phyloP scores from a whole-genome alignment of 345 rosid genomes.

The Sisymbrium irio region DNA sequence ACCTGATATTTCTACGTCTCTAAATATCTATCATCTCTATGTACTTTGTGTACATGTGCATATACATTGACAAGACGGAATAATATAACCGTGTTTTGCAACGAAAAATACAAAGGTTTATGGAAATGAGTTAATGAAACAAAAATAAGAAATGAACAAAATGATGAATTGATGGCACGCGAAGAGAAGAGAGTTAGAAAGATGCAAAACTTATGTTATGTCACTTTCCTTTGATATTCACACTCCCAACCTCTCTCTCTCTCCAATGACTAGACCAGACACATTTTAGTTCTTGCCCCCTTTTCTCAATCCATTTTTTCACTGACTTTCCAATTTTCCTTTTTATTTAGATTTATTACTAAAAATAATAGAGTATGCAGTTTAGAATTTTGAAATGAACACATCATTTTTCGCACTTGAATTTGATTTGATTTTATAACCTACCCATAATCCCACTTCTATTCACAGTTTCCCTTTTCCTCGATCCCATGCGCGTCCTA shows the following conservation, averaged over 20 bases:
- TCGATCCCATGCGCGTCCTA: constrained; percentile 36
- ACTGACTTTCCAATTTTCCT: constrained; percentile 2
- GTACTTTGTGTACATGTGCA: background rate
- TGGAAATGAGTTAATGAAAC: background rate
- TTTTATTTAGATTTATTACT: background rate
- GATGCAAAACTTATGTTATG: constrained; percentile 24
- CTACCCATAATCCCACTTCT: constrained; percentile 33
- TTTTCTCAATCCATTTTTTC: constrained; percentile 29
- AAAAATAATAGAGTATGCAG: background rate
- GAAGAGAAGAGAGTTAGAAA: constrained; percentile 25
- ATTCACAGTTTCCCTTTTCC: constrained; percentile 7
- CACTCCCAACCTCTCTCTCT: constrained; percentile 17
- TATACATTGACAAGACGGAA: constrained; percentile 27
- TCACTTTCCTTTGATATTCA: constrained; percentile 32
- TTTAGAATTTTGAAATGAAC: constrained; percentile 19
- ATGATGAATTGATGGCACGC: constrained; percentile 41
- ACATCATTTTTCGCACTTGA: constrained; percentile 30
- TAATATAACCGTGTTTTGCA: constrained; percentile 17
- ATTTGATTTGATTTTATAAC: constrained; percentile 32
- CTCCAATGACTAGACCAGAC: constrained; percentile 27
- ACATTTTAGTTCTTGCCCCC: constrained; percentile 35
- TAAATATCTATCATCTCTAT: background rate
- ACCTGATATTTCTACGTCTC: background rate
- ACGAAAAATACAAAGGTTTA: constrained; percentile 29
- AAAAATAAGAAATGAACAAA: constrained; percentile 25